Percentiles rank a stretch among this genome's conserved stretches.
Evolutionary conservation across 441 rosid genomes (phyloP).

Genomic region (Geranium incanum): DNA sequence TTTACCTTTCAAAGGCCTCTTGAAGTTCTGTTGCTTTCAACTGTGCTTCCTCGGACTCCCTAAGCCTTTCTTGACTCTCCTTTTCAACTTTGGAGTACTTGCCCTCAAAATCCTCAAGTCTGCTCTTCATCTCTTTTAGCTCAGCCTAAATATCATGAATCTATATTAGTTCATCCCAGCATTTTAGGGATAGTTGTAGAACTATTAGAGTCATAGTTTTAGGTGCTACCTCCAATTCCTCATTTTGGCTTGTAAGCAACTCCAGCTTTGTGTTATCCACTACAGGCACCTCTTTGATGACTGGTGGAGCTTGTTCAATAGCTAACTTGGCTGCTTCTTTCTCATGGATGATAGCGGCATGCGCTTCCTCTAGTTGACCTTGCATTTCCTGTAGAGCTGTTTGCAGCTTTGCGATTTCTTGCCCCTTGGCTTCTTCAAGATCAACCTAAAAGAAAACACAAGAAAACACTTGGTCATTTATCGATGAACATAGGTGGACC

Average conservation of each 20-base stretch:
- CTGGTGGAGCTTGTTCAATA: slow-evolving; percentile 57
- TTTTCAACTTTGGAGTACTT: slow-evolving; percentile 34
- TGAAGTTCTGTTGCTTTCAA: slow-evolving; percentile 38
- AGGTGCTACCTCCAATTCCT: slow-evolving; percentile 41
- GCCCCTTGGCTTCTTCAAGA: slow-evolving; percentile 63
- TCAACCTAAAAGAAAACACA: slow-evolving; percentile 37
- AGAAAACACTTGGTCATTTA: slow-evolving; percentile 11
- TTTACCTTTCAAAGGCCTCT: slow-evolving; percentile 41
- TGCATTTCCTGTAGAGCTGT: slow-evolving; percentile 40
- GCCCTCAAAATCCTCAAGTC: slow-evolving; percentile 39
- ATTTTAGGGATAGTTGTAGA: background rate
- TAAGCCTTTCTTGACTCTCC: slow-evolving; percentile 34
- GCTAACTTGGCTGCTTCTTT: slow-evolving; percentile 53
- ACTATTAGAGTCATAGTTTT: background rate
- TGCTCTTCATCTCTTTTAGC: slow-evolving; percentile 32
- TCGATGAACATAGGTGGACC: background rate
- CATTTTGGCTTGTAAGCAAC: slow-evolving; percentile 35
- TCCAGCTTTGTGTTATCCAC: slow-evolving; percentile 46
- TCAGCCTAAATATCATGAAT: slow-evolving; percentile 30
- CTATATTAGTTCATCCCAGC: slow-evolving; percentile 10
- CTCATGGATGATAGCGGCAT: slow-evolving; percentile 35
- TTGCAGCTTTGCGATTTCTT: slow-evolving; percentile 49
- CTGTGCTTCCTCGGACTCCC: slow-evolving; percentile 46
- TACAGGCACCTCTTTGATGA: slow-evolving; percentile 56
- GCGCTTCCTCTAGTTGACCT: slow-evolving; percentile 46